Base-by-base conservation (phyloP, 805 yeast species). In the Saccharomycopsis sp. region DNA sequence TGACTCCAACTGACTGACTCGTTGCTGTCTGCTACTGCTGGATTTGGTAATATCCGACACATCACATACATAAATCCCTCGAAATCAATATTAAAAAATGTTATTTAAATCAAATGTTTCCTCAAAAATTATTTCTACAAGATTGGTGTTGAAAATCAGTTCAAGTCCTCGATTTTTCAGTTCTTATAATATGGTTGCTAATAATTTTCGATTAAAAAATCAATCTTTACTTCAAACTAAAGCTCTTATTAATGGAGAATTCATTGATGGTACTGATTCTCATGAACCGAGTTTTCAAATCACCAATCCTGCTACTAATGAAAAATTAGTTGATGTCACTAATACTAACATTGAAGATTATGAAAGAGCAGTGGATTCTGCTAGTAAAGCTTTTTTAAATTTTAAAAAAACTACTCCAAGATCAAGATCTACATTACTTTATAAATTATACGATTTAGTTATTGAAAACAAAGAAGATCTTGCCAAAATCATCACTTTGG, bases 211-310 rank as follows among this genome's bases (percentile, higher is more conserved):
- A n/a, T n/a, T n/a, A n/a, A 64, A 65, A 39, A 74, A 76, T 53
- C 59, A 62, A 19, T 64, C 65, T n/a, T 63, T 81, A 28, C 48
- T 80, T 43, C 64, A 67, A 55, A 70, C 76, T n/a, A 70, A 74
- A 38, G 80, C 80, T 3, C 73, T 62, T 49, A 64, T 84, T 57
- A 75, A 83, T 52, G 95, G 95, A 31, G 62, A 76, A 51, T 87
- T 95, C 94, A 56, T 74, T 26, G 47, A 57, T 17, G 54, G 71
- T 4, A 45, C 54, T 17, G 56, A 60, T 13, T 57, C 59, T 15
- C 59, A 66, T 3, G 36, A 21, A 8, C 13, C n/a, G 5, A 21
- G 30, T 2, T 87, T 86, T 56, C 61, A 66, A 3, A 94, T 88
- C 14, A 57, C 60, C 12, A 85, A 89, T 56, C 96, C 96, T 3